phyloP scores from a whole-genome alignment of 1,284 basidiomycete genomes.

The Trametes polyzona region DNA sequence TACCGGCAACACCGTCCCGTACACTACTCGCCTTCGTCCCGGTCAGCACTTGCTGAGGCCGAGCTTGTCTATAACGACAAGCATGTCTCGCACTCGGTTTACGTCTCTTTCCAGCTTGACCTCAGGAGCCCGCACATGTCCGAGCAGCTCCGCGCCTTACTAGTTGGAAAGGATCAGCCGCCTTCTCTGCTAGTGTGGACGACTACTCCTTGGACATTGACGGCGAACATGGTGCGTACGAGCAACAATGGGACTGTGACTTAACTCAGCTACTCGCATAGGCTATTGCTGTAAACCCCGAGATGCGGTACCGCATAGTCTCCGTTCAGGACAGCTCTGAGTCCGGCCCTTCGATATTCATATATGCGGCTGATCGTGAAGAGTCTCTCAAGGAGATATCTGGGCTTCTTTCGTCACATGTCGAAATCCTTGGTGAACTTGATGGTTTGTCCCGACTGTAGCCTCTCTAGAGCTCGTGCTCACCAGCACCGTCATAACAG shows the following conservation, averaged over 20 bases:
- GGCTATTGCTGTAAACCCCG: conserved; percentile 86
- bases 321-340: conserved; percentile 39
- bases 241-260: not conserved
- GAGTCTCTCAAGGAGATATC: conserved; percentile 15
- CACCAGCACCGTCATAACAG: conserved; percentile 38
- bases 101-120: conserved; percentile 77
- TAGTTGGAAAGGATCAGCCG: conserved; percentile 36
- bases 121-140: conserved; percentile 26
- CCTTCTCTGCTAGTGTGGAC: conserved; percentile 95
- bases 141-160: conserved; percentile 28
- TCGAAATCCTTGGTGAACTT: conserved; percentile 44
- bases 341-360: conserved; percentile 33
- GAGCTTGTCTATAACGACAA: conserved; percentile 92
- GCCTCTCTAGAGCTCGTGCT: not conserved
- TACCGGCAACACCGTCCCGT: conserved; percentile 90
- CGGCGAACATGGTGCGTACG: conserved; percentile 87
- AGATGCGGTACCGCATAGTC: conserved; percentile 75
- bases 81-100: conserved; percentile 88
- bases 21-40: conserved; percentile 94
- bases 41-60: conserved; percentile 94
- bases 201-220: conserved; percentile 97
- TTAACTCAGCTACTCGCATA: conserved; percentile 34
- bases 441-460: conserved; percentile 44
- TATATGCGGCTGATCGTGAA: conserved; percentile 75
- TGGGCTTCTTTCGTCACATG: conserved; percentile 10